Evolutionary conservation across 306 rosid genomes (phyloP), one percentile per base, ranked within the genome.

Genomic region (Luffa acutangula): DNA sequence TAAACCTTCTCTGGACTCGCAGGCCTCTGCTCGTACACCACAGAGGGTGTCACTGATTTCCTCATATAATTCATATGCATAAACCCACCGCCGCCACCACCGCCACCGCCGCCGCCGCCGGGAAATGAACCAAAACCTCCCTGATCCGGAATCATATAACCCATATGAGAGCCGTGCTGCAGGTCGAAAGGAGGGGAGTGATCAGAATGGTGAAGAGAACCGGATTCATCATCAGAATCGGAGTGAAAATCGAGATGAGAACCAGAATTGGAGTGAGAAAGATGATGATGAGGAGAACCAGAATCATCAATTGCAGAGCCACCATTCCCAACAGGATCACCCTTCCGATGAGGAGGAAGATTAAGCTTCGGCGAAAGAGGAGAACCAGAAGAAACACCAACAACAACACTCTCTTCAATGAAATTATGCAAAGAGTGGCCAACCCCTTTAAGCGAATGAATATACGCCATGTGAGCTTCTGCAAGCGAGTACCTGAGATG

Each of bases 231-330:
- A 80, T 89, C 97, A 39, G 98, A 84, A 52, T 81, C 89, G 36
- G 89, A 84, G 67, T 86, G 88, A 82, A 91, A 91, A 0, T 89
- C 81, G 49, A 96, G 93, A 72, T 96, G 99, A 34, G 97, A 89
- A 8, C 88, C 97, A 17, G 98, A 89, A 60, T 85, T 75, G 49
- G 89, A 87, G 65, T 76, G 87, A 6, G 89, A 87, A 34, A 59
- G 83, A 72, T 67, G 86, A 0, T 78, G 82, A 8, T 76, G 71
- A 4, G 82, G 87, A 6, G 96, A 78, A 2, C 49, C 80, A 4
- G 88, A 79, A 11, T 70, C 36, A 56, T 82, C 75, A 37, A 62
- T 73, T 59, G 49, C 73, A 48, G 3, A 37, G 15, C 46, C 25
- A 34, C 15, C 48, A 75, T 34, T n/a, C 36, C 34, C 79, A 20